Evolutionary conservation across 805 yeast species (phyloP).

Genomic region (Maudiozyma serrabonitensis): DNA sequence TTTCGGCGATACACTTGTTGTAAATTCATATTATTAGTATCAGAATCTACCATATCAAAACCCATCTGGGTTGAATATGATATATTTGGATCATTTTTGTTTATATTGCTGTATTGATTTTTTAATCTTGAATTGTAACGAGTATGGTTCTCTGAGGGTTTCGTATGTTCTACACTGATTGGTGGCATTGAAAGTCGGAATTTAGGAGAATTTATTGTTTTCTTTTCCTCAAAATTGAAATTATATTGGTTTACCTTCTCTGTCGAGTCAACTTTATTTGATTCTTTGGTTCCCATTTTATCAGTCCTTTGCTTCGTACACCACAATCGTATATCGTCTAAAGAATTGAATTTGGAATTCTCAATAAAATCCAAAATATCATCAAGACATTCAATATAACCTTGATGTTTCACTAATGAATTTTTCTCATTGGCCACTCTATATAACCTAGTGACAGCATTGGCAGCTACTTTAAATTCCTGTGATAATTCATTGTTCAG

Average conservation of each 20-base stretch:
- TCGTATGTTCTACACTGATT: slow-evolving; percentile 13
- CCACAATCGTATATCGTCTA: slow-evolving; percentile 19
- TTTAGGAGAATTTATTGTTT: slow-evolving; percentile 6
- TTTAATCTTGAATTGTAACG: slow-evolving; percentile 7
- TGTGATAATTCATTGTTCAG: slow-evolving; percentile 45
- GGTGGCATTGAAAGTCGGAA: slow-evolving; percentile 18
- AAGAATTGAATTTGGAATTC: slow-evolving; percentile 5
- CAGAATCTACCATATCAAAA: no score
- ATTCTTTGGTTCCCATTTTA: slow-evolving; percentile 3
- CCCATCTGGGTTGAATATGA: not conserved
- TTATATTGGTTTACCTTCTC: slow-evolving; percentile 3
- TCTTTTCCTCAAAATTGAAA: slow-evolving; percentile 9
- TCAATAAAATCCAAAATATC: slow-evolving; percentile 38
- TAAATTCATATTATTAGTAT: no score
- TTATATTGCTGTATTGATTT: not conserved
- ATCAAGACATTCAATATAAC: slow-evolving; percentile 54
- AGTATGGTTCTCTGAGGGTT: not conserved
- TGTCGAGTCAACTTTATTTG: not conserved
- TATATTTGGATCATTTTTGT: not conserved
- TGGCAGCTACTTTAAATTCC: slow-evolving; percentile 65
- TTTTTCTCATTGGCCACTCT: slow-evolving; percentile 47
- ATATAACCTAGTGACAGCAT: slow-evolving; percentile 60
- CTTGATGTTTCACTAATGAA: slow-evolving; percentile 42
- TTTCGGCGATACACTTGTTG: no score
- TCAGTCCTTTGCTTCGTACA: slow-evolving; percentile 18